Base-by-base conservation (phyloP, 1,284 basidiomycete species). In the Sporisorium sorghi region DNA sequence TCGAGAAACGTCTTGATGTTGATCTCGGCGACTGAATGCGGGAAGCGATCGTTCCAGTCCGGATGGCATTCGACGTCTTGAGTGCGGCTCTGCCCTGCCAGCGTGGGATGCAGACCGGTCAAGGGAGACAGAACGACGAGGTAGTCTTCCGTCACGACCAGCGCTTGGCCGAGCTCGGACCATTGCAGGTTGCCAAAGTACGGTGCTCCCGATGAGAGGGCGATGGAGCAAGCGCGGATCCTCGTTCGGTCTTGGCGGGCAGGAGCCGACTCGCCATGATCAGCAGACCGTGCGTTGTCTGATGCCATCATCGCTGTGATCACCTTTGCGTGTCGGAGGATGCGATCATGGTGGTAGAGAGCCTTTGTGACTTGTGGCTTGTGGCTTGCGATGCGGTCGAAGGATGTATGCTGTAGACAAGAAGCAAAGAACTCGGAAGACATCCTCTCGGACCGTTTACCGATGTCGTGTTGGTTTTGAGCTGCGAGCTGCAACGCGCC, bases 61-160 rank as follows among this genome's bases (percentile, higher is more conserved):
- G 72, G 72, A 43, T 74, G 72, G 11, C 28, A 53, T 46, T 74
- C 72, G 43, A 74, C 46, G 21, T 70, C 59, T 53, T 61, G 58
- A 2, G 56, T 17, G 15, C 63, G 63, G 48, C 51, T 52, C 12
- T 69, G 57, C 14, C 28, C 49, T 7, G 63, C 56, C 0, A 70
- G 57, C 7, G 58, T 46, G 0, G 62, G 49, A 39, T 74, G 53
- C 15, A 71, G 47, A 6, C 60, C 53, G 12, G 33, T 23, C 33
- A 71, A 33, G 5, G 68, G 67, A 6, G 68, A 67, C 8, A 75
- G 30, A 1, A 75, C 43, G 47, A 67, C 42, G 49, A 74, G 21
- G n/a, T 39, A 43, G 5, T 74, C 67, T 14, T 74, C 56, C 1
- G 63, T 70, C 15, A 66, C 56, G 10, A 74, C 55, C 24, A 74